Evolutionary conservation across 805 yeast genomes (phyloP), one percentile per base, ranked within the genome.

Genomic region (Starmerella potacharoeniae): DNA sequence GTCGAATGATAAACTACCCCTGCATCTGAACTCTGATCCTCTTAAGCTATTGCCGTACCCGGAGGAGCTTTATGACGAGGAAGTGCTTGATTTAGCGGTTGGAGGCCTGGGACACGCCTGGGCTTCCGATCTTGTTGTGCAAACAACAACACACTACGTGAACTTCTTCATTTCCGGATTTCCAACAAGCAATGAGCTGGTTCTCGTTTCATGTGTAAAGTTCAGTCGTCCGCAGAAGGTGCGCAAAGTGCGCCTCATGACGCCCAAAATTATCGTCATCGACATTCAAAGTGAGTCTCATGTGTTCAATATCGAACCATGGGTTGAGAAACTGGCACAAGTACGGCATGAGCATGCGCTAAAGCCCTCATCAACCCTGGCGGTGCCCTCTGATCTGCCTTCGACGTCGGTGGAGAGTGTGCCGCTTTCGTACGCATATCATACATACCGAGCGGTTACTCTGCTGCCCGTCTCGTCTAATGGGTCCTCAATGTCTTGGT

Each of bases 41-140:
- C 70, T 79, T 52, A 61, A 71, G 0, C 68, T 81, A 13, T 64
- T 68, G 34, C 84, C 86, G 3, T 83, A 73, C 59, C 84, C 86
- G 0, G 75, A 73, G 3, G 66, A 63, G 10, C 65, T 83, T 3
- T 82, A 83, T 63, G 71, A 69, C 3, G 75, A 71, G 36, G 71
- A 71, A 8, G 77, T 78, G 0, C 56, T 66, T 6, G 72, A 70
- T 35, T 62, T 79, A 8, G 44, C 62, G 0, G 54, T 45, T 28
- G 50, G 49, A 10, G 13, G 22, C 36, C 22, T 55, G 16, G 51
- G 48, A 22, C 10, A 30, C 16, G 10, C n/a, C 17, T 49, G 57
- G 54, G 50, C 47, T 17, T 22, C 54, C n/a, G 58, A 57, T 36
- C 16, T 62, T 7, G n/a, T 60, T 1, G 62, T 56, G 10, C 59